These are phyloP conservation scores for Epichloe sp. DNA, from an alignment of 2,329 filamentous ascomycete genomes.

Conservation along the genomic window DNA sequence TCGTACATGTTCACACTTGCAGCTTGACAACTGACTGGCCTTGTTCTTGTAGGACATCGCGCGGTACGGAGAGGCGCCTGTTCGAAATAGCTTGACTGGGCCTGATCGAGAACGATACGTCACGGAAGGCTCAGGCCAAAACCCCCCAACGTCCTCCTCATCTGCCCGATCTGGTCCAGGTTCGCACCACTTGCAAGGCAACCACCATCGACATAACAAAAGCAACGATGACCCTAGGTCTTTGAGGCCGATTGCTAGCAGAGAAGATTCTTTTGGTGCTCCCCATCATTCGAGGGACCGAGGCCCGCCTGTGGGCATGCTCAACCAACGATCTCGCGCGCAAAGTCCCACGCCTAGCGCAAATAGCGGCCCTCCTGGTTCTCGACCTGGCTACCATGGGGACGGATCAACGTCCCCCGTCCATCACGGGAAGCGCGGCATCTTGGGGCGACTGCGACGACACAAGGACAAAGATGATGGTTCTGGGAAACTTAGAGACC, in stretches of 20 bases:
- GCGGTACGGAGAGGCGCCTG: conserved; percentile 64
- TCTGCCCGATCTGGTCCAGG: conserved; percentile 46
- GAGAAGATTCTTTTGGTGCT: conserved; percentile 49
- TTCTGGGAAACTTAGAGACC: conserved; percentile 29
- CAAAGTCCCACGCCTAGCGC: conserved; percentile 73
- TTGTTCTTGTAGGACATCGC: conserved; percentile 48
- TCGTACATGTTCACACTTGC: not conserved
- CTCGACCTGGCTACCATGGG: conserved; percentile 30
- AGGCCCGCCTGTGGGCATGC: conserved; percentile 30
- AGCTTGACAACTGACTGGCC: not conserved
- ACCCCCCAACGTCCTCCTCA: conserved; percentile 48
- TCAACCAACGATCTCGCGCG: conserved; percentile 44
- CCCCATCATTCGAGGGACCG: conserved; percentile 37
- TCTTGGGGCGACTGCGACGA: conserved; percentile 37
- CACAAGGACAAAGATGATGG: conserved; percentile 44
- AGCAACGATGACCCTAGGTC: conserved; percentile 54
- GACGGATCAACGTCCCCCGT: conserved; percentile 45
- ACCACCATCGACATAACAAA: conserved; percentile 54
- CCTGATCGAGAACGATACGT: conserved; percentile 57
- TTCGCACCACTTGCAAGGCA: conserved; percentile 52
- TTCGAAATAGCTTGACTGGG: conserved; percentile 55
- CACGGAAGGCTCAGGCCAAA: conserved; percentile 31
- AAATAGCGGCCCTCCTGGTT: conserved; percentile 41
- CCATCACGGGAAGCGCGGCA: conserved; percentile 36
- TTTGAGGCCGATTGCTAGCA: conserved; percentile 58